Base-by-base conservation (phyloP, 73 alveolate species). In the Uronychia setigera region DNA sequence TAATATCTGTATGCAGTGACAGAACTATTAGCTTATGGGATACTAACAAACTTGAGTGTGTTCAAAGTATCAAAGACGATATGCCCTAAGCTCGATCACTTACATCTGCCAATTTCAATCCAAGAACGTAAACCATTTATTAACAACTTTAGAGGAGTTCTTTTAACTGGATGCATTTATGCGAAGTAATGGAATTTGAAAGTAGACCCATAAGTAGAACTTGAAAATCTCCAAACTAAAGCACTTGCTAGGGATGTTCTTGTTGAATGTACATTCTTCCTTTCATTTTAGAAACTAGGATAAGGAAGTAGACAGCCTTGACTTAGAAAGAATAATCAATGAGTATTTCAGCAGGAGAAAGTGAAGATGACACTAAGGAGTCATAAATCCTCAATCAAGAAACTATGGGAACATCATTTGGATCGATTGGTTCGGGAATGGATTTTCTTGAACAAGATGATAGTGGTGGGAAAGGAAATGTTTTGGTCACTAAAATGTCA, bases 1-100 rank as follows among this genome's bases (percentile, higher is more conserved):
- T 88, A 29, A 76, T 88, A 29, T 33, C 94, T 27, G 87, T 88
- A 0, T 82, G 84, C 31, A 27, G 60, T 31, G 94, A 88, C 34
- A 32, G 94, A 35, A 31, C 94, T 19, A 76, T 88, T 1, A 0
- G 31, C 31, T 59, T 88, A 26, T 88, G 94, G 94, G 94, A 88
- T 76, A 90, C 94, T 77, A 35, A 75, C 33, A 31, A 88, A 76
- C 83, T 88, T 1, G 94, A 88, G 77, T 81, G 84, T 78, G 35
- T 88, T 13, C 34, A 88, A 33, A 19, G 74, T 29, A 14, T 88
- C 46, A 88, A 88, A 32, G 94, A 88, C 76, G 35, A 76, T 30
- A 76, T 76, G 81, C 81, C 81, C 5, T 30, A 76, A 58, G 81
- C 81, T 28, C 25, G 81, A 27, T 27, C 5, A 27, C 32, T 26